These are phyloP conservation scores for Prototheca wickerhamii DNA, from an alignment of 163 green algal species.

Conservation along the genomic window DNA sequence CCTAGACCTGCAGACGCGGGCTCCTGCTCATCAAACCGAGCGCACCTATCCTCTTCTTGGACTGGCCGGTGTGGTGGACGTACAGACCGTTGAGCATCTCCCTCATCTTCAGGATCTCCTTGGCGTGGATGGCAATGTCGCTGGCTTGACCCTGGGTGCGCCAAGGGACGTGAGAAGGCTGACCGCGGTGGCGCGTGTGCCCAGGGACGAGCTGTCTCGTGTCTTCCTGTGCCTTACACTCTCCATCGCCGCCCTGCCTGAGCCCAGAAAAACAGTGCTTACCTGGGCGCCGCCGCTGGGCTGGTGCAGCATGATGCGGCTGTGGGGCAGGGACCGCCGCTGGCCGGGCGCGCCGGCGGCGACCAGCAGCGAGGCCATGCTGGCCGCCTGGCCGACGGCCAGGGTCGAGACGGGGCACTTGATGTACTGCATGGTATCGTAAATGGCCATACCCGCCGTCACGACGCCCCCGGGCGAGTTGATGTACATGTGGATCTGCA, in stretches of 20 bases:
- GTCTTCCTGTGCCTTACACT: too few species aligned
- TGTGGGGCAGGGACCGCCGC: slow-evolving; percentile 71
- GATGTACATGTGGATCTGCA: slow-evolving; percentile 95
- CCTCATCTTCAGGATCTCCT: slow-evolving; percentile 81
- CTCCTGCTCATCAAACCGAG: neutral
- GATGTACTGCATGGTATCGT: slow-evolving; percentile 98
- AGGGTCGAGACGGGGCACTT: slow-evolving; percentile 59
- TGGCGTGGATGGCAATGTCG: slow-evolving; percentile 88
- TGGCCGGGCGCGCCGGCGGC: slow-evolving; percentile 65
- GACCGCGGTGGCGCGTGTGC: neutral
- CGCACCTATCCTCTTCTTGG: slow-evolving; percentile 23
- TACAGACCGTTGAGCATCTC: slow-evolving; percentile 75
- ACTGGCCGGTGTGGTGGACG: slow-evolving; percentile 70
- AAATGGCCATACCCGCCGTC: slow-evolving; percentile 91
- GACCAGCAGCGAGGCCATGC: slow-evolving; percentile 89
- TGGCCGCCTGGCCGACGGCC: slow-evolving; percentile 78
- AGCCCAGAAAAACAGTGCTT: neutral
- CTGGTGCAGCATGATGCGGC: slow-evolving; percentile 57
- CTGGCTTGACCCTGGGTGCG: slow-evolving; percentile 66
- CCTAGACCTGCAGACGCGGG: neutral
- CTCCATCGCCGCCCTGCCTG: too few species aligned
- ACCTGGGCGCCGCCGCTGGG: slow-evolving; percentile 24
- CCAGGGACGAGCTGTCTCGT: too few species aligned
- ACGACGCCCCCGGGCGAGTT: slow-evolving; percentile 90
- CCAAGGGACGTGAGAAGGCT: neutral